Conservation (phyloP, 2,329 filamentous ascomycete genomes). For the Hypoxylon sp. region DNA sequence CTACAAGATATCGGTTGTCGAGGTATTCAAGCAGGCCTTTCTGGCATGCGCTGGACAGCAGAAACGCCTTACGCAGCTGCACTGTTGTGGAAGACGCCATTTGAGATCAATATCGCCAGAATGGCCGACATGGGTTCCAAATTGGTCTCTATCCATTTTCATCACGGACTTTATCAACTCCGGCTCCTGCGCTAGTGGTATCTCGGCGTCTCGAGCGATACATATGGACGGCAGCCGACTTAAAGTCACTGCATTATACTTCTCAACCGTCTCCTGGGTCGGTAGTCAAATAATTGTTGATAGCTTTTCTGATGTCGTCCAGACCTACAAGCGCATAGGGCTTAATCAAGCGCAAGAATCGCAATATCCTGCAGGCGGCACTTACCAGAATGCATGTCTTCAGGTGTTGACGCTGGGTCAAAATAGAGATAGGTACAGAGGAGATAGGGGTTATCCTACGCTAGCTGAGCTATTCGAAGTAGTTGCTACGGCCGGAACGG, state of each 20-base stretch:
- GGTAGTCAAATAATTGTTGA: neutral
- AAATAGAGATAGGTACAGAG: conserved; percentile 16
- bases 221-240: conserved; percentile 14
- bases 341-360: conserved; percentile 6
- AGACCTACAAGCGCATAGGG: neutral
- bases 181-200: conserved; percentile 35
- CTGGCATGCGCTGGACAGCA: neutral
- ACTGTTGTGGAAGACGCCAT: conserved; percentile 3
- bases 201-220: conserved; percentile 22
- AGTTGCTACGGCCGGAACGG: neutral
- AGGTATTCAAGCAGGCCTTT: conserved; percentile 36
- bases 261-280: conserved; percentile 25
- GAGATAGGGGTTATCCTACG: neutral
- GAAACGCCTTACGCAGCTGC: conserved; percentile 16
- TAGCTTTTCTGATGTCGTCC: neutral
- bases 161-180: too few relatives aligned
- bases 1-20: conserved; percentile 13
- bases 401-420: conserved; percentile 16
- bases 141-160: too few relatives aligned
- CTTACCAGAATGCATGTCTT: conserved; percentile 38
- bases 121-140: conserved; percentile 41
- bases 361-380: conserved; percentile 35
- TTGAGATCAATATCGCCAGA: neutral
- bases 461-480: neutral
- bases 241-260: conserved; percentile 23